Evolutionary conservation across 306 rosid species (phyloP), one percentile per base, ranked within the genome.

Genomic region (Trifolium dubium): DNA sequence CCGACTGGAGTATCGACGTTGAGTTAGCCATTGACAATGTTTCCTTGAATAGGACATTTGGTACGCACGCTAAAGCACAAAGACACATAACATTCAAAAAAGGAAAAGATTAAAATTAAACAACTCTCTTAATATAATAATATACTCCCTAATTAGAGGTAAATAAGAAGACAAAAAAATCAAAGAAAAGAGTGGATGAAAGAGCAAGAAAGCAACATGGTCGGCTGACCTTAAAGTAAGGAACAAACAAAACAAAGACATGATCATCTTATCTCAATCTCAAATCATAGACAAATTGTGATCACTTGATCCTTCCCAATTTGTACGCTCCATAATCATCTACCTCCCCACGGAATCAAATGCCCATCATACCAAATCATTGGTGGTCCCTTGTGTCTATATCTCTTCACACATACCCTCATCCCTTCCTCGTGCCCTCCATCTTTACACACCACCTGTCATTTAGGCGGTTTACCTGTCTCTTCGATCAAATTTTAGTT

Each of bases 301-400:
- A 51, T 62, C 67, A 23, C 23, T n/a, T 56, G 35, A 64, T 86
- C 85, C 84, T 83, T 86, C 85, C 84, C 85, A 81, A 79, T 76
- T 88, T 89, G 82, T 78, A 76, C 83, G 89, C 86, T 85, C 86
- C 86, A 88, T 64, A 84, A 85, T 85, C 86, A 79, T 83, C 88
- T 85, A 77, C 82, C 82, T 79, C 92, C 79, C 81, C 81, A 70
- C 82, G 86, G 90, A 91, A 91, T 91, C 91, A 61, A 89, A 91
- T 87, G 86, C 91, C 89, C 86, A 89, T 86, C 86, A 87, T 81
- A 81, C 90, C 89, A 91, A 91, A 91, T 89, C 95, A 87, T 89
- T 89, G 88, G 89, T 84, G 86, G 89, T 47, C 75, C 91, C 82
- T 3, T 11, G 0, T 83, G 94, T 87, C 89, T 34, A 4, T 37